Evolutionary conservation across 1,139 yeast genomes (phyloP).

Genomic region (Yamadazyma aaseri): DNA sequence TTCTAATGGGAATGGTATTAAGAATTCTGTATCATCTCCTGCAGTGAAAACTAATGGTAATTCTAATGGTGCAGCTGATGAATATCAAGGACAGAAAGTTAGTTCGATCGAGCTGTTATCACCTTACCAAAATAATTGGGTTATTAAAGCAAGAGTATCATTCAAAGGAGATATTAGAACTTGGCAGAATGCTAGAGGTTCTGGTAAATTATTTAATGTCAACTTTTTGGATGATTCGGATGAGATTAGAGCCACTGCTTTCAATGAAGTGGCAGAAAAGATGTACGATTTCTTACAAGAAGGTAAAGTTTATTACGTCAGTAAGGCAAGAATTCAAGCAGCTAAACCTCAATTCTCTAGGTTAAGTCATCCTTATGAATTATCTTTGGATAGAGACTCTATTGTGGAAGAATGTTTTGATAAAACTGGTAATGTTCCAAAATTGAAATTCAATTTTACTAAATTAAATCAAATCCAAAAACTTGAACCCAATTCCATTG

Average conservation of each 20-base stretch:
- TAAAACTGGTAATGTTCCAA: constrained; percentile 62
- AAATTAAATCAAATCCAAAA: constrained; percentile 65
- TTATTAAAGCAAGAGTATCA: constrained; percentile 87
- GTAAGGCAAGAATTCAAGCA: constrained; percentile 76
- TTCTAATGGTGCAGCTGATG: constrained; percentile 1
- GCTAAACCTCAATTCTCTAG: constrained; percentile 87
- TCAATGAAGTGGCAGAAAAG: constrained; percentile 82
- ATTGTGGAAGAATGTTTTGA: constrained; percentile 71
- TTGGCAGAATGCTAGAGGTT: constrained; percentile 85
- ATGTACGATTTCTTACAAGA: constrained; percentile 76
- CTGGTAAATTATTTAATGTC: constrained; percentile 86
- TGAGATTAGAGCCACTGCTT: constrained; percentile 94
- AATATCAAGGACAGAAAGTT: constrained; percentile 10
- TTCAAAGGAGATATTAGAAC: constrained; percentile 84
- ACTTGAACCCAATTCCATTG: constrained; percentile 66
- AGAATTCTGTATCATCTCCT: constrained; percentile 6
- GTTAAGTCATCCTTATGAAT: constrained; percentile 84
- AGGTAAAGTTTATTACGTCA: constrained; percentile 83
- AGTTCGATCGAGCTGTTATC: constrained; percentile 85
- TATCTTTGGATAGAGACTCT: constrained; percentile 78
- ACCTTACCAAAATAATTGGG: constrained; percentile 90
- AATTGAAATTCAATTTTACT: constrained; percentile 72
- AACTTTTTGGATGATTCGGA: constrained; percentile 92
- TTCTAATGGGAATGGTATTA: constrained; percentile 2
- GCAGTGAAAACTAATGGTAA: background rate